Evolutionary conservation across 768 basidiomycete species (phyloP), one percentile per base, ranked within the genome.

Genomic region (Russula sp.): DNA sequence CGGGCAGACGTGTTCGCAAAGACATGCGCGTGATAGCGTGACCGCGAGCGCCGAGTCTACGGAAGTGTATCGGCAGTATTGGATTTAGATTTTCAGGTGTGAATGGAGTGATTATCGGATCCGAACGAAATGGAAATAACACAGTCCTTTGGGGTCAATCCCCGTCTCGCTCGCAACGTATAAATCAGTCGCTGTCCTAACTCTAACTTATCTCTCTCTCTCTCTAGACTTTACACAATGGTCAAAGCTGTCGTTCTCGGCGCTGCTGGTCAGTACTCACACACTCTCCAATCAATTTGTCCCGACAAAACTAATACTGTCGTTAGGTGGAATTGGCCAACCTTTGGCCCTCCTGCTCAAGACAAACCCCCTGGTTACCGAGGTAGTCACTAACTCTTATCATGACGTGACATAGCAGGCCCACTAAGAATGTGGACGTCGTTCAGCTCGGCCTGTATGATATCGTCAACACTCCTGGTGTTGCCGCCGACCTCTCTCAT

Each of bases 401-500:
- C 14, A 6, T 45, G 8, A 18, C 40, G 6, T 47, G 35, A 7
- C 10, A 57, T 37, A 6, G 10, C 16, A 14, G n/a, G n/a, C 42
- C 34, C 13, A 22, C 48, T 56, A 14, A 61, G 4, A n/a, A 31
- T 34, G 13, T 49, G 44, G 16, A 6, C 3, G 7, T 16, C 18
- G 34, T 57, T 20, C 70, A 94, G 88, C 88, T 98, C 55, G 79
- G 84, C 57, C 85, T 98, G 63, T 98, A 82, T 74, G 96, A 98
- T 92, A 95, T 98, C 76, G 93, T 95, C 71, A 91, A 93, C 75
- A 89, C 94, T n/a, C 93, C 93, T 16, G 96, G 96, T 72, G 96
- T 99, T 66, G 94, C 94, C 40, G 91, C 87, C 62, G 96, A 99
- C 79, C 80, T 98, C 62, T 88, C 90, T 61, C 96, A 98, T 75